phyloP scores from a whole-genome alignment of 805 yeast species.

The Maudiozyma turicensis region DNA sequence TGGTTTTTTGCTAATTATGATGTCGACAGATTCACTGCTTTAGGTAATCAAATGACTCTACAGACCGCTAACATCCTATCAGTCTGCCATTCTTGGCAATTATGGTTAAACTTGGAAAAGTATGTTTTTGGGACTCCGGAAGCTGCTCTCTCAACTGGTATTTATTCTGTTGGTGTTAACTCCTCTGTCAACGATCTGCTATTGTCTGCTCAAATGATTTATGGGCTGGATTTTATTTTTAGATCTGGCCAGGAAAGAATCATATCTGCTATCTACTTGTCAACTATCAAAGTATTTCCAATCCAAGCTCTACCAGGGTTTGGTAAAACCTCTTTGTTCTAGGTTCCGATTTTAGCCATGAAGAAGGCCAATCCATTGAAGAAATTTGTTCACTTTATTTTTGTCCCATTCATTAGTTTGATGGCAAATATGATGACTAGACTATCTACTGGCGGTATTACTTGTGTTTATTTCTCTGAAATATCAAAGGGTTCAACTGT shows the following conservation, averaged over 20 bases:
- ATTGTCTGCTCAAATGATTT: too few relatives aligned
- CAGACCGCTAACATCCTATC: too few relatives aligned
- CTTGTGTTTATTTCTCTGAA: not conserved
- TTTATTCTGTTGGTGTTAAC: too few relatives aligned
- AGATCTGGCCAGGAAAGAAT: not conserved
- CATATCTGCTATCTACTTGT: not conserved
- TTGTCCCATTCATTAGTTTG: not conserved
- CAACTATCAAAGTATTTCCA: not conserved
- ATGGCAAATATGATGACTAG: not conserved
- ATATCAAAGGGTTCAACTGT: not conserved
- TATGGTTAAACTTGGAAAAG: too few relatives aligned
- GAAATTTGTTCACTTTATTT: not conserved
- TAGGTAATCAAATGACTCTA: too few relatives aligned
- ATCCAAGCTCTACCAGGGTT: not conserved
- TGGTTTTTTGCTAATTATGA: too few relatives aligned
- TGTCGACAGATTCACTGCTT: too few relatives aligned
- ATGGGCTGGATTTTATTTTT: too few relatives aligned
- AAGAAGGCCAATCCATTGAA: not conserved
- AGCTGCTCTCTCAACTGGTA: too few relatives aligned
- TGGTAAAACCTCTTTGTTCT: not conserved
- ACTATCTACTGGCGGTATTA: not conserved
- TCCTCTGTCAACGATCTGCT: too few relatives aligned
- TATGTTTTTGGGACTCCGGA: too few relatives aligned
- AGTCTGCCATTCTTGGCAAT: too few relatives aligned
- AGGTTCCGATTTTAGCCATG: not conserved